These are phyloP conservation scores for Canavalia ensiformis DNA, from an alignment of 306 rosid species.

Conservation along the genomic window DNA sequence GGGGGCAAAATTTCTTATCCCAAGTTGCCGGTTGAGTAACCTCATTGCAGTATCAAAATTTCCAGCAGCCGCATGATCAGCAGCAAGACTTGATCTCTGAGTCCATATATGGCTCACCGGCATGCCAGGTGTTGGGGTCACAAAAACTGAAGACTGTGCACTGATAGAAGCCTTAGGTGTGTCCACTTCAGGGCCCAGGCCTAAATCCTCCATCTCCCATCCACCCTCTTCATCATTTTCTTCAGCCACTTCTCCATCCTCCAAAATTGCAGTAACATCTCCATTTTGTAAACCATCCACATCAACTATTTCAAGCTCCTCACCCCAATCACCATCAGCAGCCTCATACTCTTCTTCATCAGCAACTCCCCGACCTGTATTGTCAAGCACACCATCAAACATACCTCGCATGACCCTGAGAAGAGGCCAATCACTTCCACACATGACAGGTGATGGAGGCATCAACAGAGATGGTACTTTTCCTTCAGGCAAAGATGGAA, in stretches of 20 bases:
- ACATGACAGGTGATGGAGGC: conserved; percentile 79
- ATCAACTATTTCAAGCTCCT: conserved; percentile 81
- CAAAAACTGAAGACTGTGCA: conserved; percentile 69
- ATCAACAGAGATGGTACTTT: conserved; percentile 78
- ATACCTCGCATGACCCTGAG: conserved; percentile 84
- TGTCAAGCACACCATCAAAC: conserved; percentile 90
- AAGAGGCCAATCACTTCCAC: conserved; percentile 97
- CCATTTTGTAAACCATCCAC: conserved; percentile 76
- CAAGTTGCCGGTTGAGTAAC: conserved; percentile 88
- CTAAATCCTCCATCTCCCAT: conserved; percentile 96
- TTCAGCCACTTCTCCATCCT: conserved; percentile 76
- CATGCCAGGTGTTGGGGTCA: conserved; percentile 91
- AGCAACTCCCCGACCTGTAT: conserved; percentile 53
- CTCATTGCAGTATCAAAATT: conserved; percentile 96
- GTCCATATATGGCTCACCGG: conserved; percentile 90
- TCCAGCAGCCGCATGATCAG: conserved; percentile 98
- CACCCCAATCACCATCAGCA: conserved; percentile 81
- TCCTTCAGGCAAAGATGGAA: conserved; percentile 80
- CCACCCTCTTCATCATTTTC: conserved; percentile 89
- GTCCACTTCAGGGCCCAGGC: conserved; percentile 80
- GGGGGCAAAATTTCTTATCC: conserved; percentile 79
- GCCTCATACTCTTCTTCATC: conserved; percentile 79
- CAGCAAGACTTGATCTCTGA: conserved; percentile 93
- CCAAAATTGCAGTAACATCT: conserved; percentile 65
- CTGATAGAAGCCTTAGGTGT: conserved; percentile 74